Conservation (phyloP, 2,329 filamentous ascomycete genomes). For the Fusarium irregulare region DNA sequence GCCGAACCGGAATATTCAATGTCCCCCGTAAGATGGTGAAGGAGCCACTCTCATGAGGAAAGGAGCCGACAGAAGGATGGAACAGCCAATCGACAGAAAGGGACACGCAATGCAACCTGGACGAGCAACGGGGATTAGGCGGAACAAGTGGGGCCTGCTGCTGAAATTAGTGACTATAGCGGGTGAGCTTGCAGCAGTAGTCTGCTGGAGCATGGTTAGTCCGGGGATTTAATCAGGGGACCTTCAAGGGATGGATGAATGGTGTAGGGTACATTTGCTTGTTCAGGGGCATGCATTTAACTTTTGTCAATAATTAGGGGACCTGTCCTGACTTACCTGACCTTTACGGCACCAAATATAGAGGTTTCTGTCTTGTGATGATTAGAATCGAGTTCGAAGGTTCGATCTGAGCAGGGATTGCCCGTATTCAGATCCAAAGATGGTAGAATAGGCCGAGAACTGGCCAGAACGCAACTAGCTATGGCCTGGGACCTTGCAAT, state of each 20-base stretch:
- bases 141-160: slow-evolving; percentile 18
- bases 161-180: slow-evolving; percentile 38
- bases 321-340: neutral
- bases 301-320: slow-evolving; percentile 9
- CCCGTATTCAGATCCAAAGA: slow-evolving; percentile 11
- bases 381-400: slow-evolving; percentile 15
- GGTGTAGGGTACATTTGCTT: slow-evolving; percentile 8
- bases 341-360: neutral
- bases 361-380: slow-evolving; percentile 16
- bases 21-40: slow-evolving; percentile 37
- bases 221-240: slow-evolving; percentile 38
- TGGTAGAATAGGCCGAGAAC: slow-evolving; percentile 10
- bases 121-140: slow-evolving; percentile 28
- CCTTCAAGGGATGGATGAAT: slow-evolving; percentile 11
- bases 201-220: slow-evolving; percentile 39
- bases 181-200: slow-evolving; percentile 31
- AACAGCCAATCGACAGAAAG: slow-evolving; percentile 33
- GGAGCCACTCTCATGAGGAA: slow-evolving; percentile 41
- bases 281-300: slow-evolving; percentile 25
- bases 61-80: slow-evolving; percentile 28
- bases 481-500: neutral
- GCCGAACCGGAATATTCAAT: slow-evolving; percentile 44
- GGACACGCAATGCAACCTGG: slow-evolving; percentile 44
- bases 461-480: slow-evolving; percentile 18
- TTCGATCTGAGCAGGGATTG: slow-evolving; percentile 28